Evolutionary conservation across 23 red algal genomes (phyloP).

Genomic region (Gracilaria vermiculophylla): DNA sequence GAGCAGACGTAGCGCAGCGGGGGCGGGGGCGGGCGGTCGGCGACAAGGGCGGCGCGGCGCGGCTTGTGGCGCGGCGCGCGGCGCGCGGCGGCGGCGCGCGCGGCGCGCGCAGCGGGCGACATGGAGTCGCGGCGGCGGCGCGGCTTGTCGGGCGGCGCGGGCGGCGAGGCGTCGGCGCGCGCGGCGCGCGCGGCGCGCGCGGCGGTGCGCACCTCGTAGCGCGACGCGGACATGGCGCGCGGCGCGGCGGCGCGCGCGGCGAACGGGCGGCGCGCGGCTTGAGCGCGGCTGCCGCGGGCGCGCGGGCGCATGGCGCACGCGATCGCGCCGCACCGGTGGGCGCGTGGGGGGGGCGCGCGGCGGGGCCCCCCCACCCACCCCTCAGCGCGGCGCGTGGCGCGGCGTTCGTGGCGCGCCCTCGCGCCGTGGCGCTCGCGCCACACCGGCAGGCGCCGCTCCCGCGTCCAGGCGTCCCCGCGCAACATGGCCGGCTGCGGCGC

Average conservation of each 20-base stretch:
- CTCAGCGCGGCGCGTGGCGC: no score
- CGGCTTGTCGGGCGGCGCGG: background rate
- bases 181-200: background rate
- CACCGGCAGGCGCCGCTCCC: no score
- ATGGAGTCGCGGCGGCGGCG: background rate
- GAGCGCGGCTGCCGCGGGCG: no score
- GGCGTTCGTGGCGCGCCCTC: no score
- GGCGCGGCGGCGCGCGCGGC: background rate
- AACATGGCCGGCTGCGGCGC: no score
- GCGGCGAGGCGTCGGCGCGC: background rate
- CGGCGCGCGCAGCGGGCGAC: background rate
- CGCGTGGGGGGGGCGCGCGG: no score
- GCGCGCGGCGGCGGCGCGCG: background rate
- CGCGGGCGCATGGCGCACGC: no score
- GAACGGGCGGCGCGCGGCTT: no score
- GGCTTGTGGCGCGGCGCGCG: background rate
- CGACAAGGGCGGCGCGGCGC: background rate
- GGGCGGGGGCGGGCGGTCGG: background rate
- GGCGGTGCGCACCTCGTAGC: background rate
- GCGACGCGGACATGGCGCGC: conserved; percentile 12
- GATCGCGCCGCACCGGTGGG: no score
- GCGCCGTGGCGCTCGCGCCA: no score
- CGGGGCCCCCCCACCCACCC: no score
- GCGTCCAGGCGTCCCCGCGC: no score
- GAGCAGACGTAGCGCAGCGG: conserved; percentile 9